phyloP scores from a whole-genome alignment of 495 filamentous ascomycete species.

The Annulohypoxylon nitens region DNA sequence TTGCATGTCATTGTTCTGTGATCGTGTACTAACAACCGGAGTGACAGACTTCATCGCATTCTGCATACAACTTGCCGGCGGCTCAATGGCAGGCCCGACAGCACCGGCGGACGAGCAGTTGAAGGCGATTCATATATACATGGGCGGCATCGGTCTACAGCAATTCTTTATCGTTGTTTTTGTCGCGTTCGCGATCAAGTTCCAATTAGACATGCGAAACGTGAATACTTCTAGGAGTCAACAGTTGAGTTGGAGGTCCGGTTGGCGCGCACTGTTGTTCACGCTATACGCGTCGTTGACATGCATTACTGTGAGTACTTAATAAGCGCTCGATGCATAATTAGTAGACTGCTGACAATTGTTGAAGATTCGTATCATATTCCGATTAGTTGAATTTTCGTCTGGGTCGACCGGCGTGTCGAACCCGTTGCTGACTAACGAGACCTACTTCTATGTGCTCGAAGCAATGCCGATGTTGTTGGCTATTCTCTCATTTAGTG shows the following conservation, averaged over 20 bases:
- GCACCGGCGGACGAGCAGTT: conserved; percentile 42
- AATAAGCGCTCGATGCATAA: neutral
- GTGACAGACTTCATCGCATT: conserved; percentile 66
- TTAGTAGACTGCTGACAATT: conserved; percentile 21
- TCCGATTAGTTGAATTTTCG: conserved; percentile 67
- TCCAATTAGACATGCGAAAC: conserved; percentile 53
- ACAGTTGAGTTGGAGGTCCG: conserved; percentile 41
- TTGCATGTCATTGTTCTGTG: no score
- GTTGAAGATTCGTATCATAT: conserved; percentile 66
- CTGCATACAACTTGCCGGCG: conserved; percentile 68
- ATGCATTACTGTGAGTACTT: conserved; percentile 57
- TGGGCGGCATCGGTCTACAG: conserved; percentile 66
- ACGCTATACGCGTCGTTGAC: conserved; percentile 58
- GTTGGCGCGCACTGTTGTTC: conserved; percentile 58
- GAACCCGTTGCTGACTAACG: conserved; percentile 63
- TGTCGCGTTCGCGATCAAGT: conserved; percentile 55
- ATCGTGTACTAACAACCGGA: neutral
- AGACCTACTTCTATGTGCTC: conserved; percentile 62
- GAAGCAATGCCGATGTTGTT: conserved; percentile 69
- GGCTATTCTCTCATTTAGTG: conserved; percentile 59
- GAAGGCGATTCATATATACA: conserved; percentile 63
- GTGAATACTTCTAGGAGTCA: neutral
- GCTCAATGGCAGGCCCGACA: conserved; percentile 49
- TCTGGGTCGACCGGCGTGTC: conserved; percentile 53
- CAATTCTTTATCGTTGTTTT: conserved; percentile 64